Base-by-base conservation (phyloP, 2,329 filamentous ascomycete genomes). In the Didymella arachidicola region DNA sequence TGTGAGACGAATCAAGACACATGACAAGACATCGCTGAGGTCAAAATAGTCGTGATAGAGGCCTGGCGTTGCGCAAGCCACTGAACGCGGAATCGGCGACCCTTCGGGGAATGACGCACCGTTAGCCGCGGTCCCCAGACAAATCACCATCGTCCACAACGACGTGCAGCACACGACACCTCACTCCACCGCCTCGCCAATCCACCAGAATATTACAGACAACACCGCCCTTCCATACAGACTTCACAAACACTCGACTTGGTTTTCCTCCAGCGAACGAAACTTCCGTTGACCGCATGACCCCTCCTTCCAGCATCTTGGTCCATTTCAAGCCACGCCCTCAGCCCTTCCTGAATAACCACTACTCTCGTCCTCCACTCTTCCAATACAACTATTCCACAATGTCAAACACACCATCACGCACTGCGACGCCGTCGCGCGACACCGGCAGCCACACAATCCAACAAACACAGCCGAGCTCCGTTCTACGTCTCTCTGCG, bases 81-180 rank as follows among this genome's bases (percentile, higher is more conserved):
- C 50, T 41, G n/a, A 27, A 59, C 27, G 50, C 41, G 50, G 56
- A 50, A 53, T 43, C 49, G 18, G 44, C 50, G 11, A 41, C 38
- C 36, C 34, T 38, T n/a, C 12, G 14, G 16, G 36, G 38, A 53
- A 51, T 59, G 56, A 59, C 56, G 56, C 50, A 54, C 39, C 27
- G 41, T 34, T 47, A 59, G 56, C 56, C 56, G 50, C 56, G 14
- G 30, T 50, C 32, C 46, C 11, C 45, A 59, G 58, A 61, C 66
- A 63, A 76, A 75, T 75, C 74, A 77, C 55, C 64, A 53, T 57
- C 50, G 62, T 66, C 69, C 74, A 77, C 75, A 69, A 72, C 75
- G 68, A 70, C 71, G 53, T 71, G 75, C 72, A 74, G 43, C 32
- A 51, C 43, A 51, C 41, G 16, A 32, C 47, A 56, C 52, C 26